A percentile compares a stretch with the other conserved stretches of the same genome.
Evolutionary conservation across 352 stramenopile genomes (phyloP).

Genomic region (Phytophthora quininea): DNA sequence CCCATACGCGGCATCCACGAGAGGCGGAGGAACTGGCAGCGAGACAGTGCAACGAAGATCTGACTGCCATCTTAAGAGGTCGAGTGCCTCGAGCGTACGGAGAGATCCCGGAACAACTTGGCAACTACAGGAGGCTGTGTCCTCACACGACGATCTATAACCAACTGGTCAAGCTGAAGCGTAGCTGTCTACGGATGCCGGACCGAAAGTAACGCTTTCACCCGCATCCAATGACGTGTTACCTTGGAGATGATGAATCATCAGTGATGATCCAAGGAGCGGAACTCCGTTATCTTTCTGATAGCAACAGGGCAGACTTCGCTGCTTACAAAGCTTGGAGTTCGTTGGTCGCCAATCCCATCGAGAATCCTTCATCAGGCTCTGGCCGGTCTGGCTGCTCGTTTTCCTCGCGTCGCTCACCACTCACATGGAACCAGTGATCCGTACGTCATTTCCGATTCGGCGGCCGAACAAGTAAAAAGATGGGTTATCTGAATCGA

Average conservation of each 20-base stretch:
- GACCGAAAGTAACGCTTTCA: conserved; percentile 1
- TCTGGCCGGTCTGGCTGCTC: neutral
- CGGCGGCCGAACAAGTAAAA: neutral
- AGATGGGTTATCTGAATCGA: neutral
- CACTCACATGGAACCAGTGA: neutral
- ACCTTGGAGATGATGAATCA: too few species aligned
- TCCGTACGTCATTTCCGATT: neutral
- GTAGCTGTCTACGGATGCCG: conserved; percentile 45
- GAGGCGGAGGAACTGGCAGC: conserved; percentile 55
- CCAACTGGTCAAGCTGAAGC: conserved; percentile 69
- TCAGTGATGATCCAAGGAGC: neutral
- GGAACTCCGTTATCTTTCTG: neutral
- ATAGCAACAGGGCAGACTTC: neutral
- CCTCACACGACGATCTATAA: conserved; percentile 77
- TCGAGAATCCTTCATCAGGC: neutral
- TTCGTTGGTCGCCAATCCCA: neutral
- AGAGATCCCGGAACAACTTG: conserved; percentile 62
- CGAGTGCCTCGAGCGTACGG: conserved; percentile 62
- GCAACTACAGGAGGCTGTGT: conserved; percentile 67
- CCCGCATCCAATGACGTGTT: too few species aligned
- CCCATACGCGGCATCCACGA: conserved; percentile 56
- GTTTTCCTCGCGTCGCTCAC: neutral
- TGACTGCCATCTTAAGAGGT: conserved; percentile 69
- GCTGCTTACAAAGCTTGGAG: neutral
- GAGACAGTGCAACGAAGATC: conserved; percentile 68